Conservation (phyloP, 371 early-diverging fungal species). For the Phascolomyces articulosus region DNA sequence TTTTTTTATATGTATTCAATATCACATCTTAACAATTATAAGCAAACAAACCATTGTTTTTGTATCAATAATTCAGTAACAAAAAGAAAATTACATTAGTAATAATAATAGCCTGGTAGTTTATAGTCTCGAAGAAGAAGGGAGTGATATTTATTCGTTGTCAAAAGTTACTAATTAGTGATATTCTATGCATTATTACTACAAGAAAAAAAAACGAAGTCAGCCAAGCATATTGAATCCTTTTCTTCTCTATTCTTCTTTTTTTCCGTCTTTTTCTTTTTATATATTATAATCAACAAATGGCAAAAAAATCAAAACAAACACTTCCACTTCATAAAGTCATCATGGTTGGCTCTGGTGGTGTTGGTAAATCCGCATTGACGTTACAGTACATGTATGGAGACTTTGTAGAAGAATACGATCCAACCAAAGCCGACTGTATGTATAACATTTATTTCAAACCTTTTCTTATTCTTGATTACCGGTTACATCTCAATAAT, state of each 20-base stretch:
- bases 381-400: conserved; percentile 90
- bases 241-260: not conserved
- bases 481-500: too few species aligned
- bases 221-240: not conserved
- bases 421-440: conserved; percentile 89
- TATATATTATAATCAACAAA: conserved; percentile 9
- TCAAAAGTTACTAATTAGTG: not conserved
- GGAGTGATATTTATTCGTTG: too few species aligned
- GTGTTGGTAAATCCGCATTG: conserved; percentile 89
- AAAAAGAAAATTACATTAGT: too few species aligned
- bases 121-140: too few species aligned
- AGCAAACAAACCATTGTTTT: too few species aligned
- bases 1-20: too few species aligned
- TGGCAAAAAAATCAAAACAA: conserved; percentile 50
- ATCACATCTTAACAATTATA: too few species aligned
- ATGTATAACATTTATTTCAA: not conserved
- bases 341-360: conserved; percentile 91
- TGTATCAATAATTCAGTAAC: too few species aligned
- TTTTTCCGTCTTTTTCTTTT: not conserved
- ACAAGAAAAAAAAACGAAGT: not conserved
- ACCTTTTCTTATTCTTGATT: too few species aligned
- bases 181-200: too few species aligned
- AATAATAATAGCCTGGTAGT: too few species aligned
- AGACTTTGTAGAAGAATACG: conserved; percentile 92
- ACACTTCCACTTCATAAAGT: conserved; percentile 77